Base-by-base conservation (phyloP, 352 stramenopile genomes). In the Phytophthora foliorum region DNA sequence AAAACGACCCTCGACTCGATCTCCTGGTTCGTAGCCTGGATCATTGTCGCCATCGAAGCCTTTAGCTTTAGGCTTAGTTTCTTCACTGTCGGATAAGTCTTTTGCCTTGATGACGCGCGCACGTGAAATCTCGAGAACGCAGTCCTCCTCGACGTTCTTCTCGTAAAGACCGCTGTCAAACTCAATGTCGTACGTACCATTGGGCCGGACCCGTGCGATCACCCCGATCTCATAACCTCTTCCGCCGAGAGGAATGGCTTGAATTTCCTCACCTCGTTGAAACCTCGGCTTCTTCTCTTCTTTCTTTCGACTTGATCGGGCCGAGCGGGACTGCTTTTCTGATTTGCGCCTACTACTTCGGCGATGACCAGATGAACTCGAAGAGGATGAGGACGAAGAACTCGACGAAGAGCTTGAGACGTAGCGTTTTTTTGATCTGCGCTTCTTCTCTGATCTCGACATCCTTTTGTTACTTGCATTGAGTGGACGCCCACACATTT, bases 181-280 rank as follows among this genome's bases (percentile, higher is more conserved):
- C 48, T 91, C 83, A 39, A 92, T 77, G 59, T 92, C 82, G 31
- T 92, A 92, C 11, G 78, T 84, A 13, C 75, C 70, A 60, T 89
- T 76, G 6, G 77, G 75, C 9, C 77, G 84, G 5, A 84, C 72
- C 10, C 75, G 75, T 14, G 75, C 73, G 54, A 93, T 82, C 2
- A 82, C 70, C 32, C 84, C 84, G 11, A 87, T 72, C 52, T 86
- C 63, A 49, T 81, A 88, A 14, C 84, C 71, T 49, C 71, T 55
- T 48, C 78, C 74, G 0, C 80, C 73, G 4, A 89, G 56, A 17
- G 81, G 82, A 29, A 91, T 74, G 2, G 80, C 84, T 69, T 92
- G 78, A 21, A 92, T 80, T 48, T 88, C 80, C 63, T 92, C 82
- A 14, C 84, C 84, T 13, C 69, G 63, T 44, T 81, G 61, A 55